Conservation (phyloP, 2,329 filamentous ascomycete species). For the Arthrobotrys entomopaga region DNA sequence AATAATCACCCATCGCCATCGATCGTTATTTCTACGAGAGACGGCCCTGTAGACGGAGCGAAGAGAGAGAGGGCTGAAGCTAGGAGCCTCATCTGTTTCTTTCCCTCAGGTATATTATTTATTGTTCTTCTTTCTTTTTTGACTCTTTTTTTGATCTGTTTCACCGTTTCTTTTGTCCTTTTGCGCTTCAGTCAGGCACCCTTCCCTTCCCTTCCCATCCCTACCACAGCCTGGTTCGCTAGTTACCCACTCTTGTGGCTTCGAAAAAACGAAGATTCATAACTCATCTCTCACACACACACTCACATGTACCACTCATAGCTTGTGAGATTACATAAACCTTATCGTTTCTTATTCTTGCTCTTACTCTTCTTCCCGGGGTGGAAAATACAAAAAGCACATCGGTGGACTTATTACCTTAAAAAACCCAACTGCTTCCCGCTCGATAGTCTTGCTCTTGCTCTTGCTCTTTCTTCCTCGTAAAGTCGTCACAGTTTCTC, state of each 20-base stretch:
- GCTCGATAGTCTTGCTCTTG: too few species aligned
- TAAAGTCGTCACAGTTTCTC: not conserved
- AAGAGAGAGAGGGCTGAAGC: too few species aligned
- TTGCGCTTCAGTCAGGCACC: constrained; percentile 29
- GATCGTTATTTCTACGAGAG: not conserved
- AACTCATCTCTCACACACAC: constrained; percentile 6
- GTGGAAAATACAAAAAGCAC: constrained; percentile 16
- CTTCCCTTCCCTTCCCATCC: not conserved
- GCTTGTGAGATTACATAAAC: constrained; percentile 2
- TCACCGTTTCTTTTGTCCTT: constrained; percentile 6
- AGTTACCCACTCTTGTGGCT: constrained; percentile 6
- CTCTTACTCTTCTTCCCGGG: constrained; percentile 5
- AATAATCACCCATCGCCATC: constrained; percentile 3
- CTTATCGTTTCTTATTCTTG: not conserved
- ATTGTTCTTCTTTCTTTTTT: constrained; percentile 8
- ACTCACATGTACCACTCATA: constrained; percentile 2
- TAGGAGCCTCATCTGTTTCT: not conserved
- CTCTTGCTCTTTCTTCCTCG: too few species aligned
- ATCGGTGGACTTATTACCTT: constrained; percentile 2
- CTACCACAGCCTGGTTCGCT: not conserved
- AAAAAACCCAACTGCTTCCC: not conserved
- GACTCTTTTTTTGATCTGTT: constrained; percentile 10
- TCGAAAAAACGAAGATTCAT: constrained; percentile 31
- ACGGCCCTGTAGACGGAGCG: too few species aligned
- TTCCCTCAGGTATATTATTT: not conserved